These are phyloP conservation scores for Sporothrix euskadiensis DNA, from an alignment of 2,329 filamentous ascomycete species.

Conservation along the genomic window DNA sequence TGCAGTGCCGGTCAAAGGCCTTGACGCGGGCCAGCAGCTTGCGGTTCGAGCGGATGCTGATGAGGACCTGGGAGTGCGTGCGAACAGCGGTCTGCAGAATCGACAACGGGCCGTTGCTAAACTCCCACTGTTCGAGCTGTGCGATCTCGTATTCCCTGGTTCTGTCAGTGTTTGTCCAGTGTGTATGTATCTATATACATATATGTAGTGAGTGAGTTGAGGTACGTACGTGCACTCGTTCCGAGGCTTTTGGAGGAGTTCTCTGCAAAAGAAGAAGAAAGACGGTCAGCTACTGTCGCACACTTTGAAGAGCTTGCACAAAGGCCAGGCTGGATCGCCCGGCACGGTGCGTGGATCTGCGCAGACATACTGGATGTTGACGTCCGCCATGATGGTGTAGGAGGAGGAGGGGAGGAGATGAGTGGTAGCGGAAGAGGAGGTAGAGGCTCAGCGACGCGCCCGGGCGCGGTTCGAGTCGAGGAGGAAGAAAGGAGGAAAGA, in stretches of 20 bases:
- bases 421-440: background rate
- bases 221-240: conserved; percentile 33
- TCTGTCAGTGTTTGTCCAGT: background rate
- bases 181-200: too few species aligned
- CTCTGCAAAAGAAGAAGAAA: conserved; percentile 23
- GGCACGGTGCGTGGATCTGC: background rate
- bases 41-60: conserved; percentile 96
- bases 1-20: conserved; percentile 97
- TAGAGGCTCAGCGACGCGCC: background rate
- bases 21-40: conserved; percentile 97
- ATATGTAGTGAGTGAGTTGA: background rate
- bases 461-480: conserved; percentile 2
- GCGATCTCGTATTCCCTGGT: conserved; percentile 85
- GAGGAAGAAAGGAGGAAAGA: background rate
- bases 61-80: conserved; percentile 91
- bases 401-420: background rate
- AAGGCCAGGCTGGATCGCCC: background rate
- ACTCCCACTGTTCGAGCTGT: conserved; percentile 61
- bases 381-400: conserved; percentile 30
- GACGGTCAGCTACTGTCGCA: background rate
- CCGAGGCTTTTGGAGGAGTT: conserved; percentile 34
- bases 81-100: conserved; percentile 96
- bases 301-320: background rate
- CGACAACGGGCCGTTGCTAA: conserved; percentile 63
- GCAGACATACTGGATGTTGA: conserved; percentile 32